Percentiles rank a stretch among this genome's conserved stretches.
Conservation (phyloP, 225 moss, liverwort and hornwort species). For the Sphagnum contortum region DNA sequence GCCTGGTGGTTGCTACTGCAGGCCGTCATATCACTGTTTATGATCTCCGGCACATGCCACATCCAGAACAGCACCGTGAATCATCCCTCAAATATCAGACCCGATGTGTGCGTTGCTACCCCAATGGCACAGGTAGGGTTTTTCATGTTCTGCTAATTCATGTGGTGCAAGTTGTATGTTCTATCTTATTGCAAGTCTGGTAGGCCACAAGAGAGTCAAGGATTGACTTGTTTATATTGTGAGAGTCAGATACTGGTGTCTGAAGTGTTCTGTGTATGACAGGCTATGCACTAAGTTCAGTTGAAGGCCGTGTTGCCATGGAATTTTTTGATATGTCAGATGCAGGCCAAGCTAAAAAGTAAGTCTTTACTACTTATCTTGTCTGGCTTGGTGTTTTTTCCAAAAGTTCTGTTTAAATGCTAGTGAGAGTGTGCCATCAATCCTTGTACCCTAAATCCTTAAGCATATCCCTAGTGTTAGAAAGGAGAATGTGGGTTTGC, state of each 20-base stretch:
- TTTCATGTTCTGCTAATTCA: too few relatives aligned
- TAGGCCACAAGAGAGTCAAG: too few relatives aligned
- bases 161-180: too few relatives aligned
- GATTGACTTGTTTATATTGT: too few relatives aligned
- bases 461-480: too few relatives aligned
- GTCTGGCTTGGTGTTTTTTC: too few relatives aligned
- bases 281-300: conserved; percentile 98
- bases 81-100: conserved; percentile 98
- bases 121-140: conserved; percentile 79
- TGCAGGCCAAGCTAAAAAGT: conserved; percentile 94
- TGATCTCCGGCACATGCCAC: conserved; percentile 86
- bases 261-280: conserved; percentile 10
- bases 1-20: conserved; percentile 89
- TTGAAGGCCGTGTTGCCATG: conserved; percentile 99
- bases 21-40: conserved; percentile 86
- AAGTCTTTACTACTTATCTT: background rate
- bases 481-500: too few relatives aligned
- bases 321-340: conserved; percentile 98
- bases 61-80: conserved; percentile 80
- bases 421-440: too few relatives aligned
- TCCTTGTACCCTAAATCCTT: too few relatives aligned
- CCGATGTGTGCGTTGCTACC: conserved; percentile 95
- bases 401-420: too few relatives aligned
- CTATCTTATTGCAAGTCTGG: too few relatives aligned
- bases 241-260: background rate